These are phyloP conservation scores for Apiospora rasikravindrae DNA, from an alignment of 2,329 filamentous ascomycete genomes.

Conservation along the genomic window DNA sequence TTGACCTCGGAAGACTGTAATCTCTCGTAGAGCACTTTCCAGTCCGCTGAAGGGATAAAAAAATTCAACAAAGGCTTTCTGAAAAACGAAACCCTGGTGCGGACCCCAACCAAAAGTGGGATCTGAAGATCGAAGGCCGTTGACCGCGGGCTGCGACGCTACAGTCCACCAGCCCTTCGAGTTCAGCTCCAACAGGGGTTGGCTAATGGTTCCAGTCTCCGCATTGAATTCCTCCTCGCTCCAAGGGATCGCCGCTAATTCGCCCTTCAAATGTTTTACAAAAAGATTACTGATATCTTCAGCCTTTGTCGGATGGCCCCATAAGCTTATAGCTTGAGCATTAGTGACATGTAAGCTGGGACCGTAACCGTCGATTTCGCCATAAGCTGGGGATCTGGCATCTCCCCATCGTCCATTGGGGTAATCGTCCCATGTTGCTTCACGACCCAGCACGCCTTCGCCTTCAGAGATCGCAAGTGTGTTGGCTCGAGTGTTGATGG, in stretches of 20 bases:
- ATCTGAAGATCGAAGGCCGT: conserved; percentile 79
- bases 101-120: conserved; percentile 92
- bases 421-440: conserved; percentile 99
- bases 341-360: conserved; percentile 92
- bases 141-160: conserved; percentile 92
- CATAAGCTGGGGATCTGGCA: conserved; percentile 89
- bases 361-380: conserved; percentile 97
- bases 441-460: conserved; percentile 83
- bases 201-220: conserved; percentile 82
- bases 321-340: conserved; percentile 81
- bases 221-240: conserved; percentile 86
- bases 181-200: conserved; percentile 78
- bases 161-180: conserved; percentile 92
- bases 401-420: conserved; percentile 97
- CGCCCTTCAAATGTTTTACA: conserved; percentile 77
- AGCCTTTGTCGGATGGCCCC: conserved; percentile 75
- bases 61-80: conserved; percentile 97
- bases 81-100: conserved; percentile 90
- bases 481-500: conserved; percentile 79
- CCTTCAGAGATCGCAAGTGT: conserved; percentile 94
- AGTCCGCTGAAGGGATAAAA: conserved; percentile 84
- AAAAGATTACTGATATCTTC: conserved; percentile 83
- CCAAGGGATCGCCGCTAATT: conserved; percentile 86
- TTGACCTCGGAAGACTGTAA: conserved; percentile 64
- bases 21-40: conserved; percentile 67